phyloP scores from a whole-genome alignment of 1,139 yeast species.

The Saccharomycopsis phalli region DNA sequence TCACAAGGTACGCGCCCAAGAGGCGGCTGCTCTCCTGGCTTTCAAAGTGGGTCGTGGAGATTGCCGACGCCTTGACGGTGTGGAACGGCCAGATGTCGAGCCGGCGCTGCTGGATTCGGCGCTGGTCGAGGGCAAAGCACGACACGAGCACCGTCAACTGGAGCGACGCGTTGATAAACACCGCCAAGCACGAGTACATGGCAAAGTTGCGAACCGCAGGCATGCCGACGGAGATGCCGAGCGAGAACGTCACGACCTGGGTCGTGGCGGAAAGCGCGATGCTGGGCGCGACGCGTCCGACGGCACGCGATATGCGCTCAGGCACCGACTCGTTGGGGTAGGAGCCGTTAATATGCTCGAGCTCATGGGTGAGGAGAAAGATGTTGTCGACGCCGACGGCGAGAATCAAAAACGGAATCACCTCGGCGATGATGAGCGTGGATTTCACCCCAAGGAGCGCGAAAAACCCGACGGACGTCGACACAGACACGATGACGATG shows the following conservation, averaged over 20 bases:
- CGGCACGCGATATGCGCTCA: slow-evolving; percentile 51
- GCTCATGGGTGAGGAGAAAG: slow-evolving; percentile 74
- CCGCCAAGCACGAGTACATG: slow-evolving; percentile 79
- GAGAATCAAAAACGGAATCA: slow-evolving; percentile 85
- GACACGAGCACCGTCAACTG: slow-evolving; percentile 81
- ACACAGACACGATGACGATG: slow-evolving; percentile 71
- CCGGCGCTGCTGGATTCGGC: slow-evolving; percentile 48
- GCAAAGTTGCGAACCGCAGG: slow-evolving; percentile 96
- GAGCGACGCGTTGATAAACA: slow-evolving; percentile 61
- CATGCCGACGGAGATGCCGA: slow-evolving; percentile 81
- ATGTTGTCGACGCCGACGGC: slow-evolving; percentile 96
- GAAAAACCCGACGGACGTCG: slow-evolving; percentile 76
- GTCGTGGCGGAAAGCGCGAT: slow-evolving; percentile 69
- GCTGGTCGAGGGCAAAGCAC: slow-evolving; percentile 59
- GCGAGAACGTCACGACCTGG: slow-evolving; percentile 66
- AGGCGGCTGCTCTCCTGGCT: slow-evolving; percentile 12
- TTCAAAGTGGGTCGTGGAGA: slow-evolving; percentile 18
- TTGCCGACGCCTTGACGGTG: neutral
- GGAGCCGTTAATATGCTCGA: slow-evolving; percentile 43
- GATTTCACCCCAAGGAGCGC: slow-evolving; percentile 69
- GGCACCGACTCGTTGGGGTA: slow-evolving; percentile 39
- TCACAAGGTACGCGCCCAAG: slow-evolving; percentile 7
- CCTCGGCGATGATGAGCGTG: slow-evolving; percentile 90
- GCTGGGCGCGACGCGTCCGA: slow-evolving; percentile 78
- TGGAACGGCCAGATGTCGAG: slow-evolving; percentile 53